Evolutionary conservation across 768 basidiomycete species (phyloP), one percentile per base, ranked within the genome.

Genomic region (Lactarius sp.): DNA sequence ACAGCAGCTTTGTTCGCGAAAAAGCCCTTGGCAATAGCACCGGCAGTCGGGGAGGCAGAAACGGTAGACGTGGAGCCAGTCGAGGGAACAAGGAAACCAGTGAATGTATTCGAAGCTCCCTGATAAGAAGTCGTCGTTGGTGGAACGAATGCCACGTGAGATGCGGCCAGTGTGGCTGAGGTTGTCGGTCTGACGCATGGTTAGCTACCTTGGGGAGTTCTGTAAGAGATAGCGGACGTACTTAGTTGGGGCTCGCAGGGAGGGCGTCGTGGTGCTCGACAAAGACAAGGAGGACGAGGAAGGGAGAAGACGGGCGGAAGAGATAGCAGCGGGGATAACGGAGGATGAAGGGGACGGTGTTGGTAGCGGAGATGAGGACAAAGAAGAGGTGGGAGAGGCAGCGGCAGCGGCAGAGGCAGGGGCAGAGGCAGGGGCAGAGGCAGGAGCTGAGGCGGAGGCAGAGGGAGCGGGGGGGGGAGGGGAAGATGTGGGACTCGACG

Each of bases 1-100:
- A 63, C 67, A 1, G 65, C 65, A 6, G 12, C 65, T 20, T 62
- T 60, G 31, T 68, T 66, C 16, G n/a, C 22, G 33, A 68, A 63
- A 53, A 68, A 68, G 42, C 65, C 58, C 31, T 44, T 52, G 2
- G 47, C 1, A 1, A 14, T 1, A 2, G 52, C 59, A 47, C 16
- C 41, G 6, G 3, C 53, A 1, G 56, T 52, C 8, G 37, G 3
- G 18, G 22, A 0, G 20, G 64, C 47, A 8, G 2, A n/a, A 16
- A 59, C 5, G 13, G 59, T 56, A 5, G 44, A 12, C 22, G 53
- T 55, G 9, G 49, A 42, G 12, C 22, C 37, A 4, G 49, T 18
- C 16, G 27, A 2, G 14, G 34, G 55, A 6, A 18, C 2, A 33
- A 2, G 2, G 34, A 31, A 41, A 16, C 16, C 14, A 4, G 34